These are phyloP conservation scores for Tricholoma matsutake DNA, from an alignment of 768 basidiomycete genomes.

Conservation along the genomic window DNA sequence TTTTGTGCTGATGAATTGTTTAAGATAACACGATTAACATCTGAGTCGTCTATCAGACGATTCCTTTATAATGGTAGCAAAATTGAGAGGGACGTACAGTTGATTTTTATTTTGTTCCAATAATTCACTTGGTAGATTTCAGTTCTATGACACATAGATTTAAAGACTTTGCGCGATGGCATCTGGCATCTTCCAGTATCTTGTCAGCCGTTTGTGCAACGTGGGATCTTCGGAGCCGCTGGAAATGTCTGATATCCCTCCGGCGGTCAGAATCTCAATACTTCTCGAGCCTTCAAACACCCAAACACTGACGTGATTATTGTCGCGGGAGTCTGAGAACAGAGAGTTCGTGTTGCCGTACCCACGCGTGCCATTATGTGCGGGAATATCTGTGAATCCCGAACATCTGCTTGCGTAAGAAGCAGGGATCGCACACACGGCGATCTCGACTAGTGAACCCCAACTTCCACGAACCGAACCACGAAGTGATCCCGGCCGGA, in stretches of 20 bases:
- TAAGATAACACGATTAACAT: background rate
- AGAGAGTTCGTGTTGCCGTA: conserved; percentile 5
- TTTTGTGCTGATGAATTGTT: background rate
- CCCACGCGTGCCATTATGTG: conserved; percentile 7
- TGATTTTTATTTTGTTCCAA: background rate
- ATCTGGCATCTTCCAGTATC: background rate
- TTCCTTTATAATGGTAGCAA: no score
- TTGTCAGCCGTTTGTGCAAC: conserved; percentile 15
- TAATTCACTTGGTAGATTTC: background rate
- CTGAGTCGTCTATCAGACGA: no score
- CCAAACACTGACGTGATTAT: conserved; percentile 11
- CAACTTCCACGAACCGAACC: conserved; percentile 19
- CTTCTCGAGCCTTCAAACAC: conserved; percentile 6
- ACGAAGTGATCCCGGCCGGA: conserved; percentile 16
- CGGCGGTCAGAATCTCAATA: background rate
- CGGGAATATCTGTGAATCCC: conserved; percentile 16
- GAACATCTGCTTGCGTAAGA: conserved; percentile 10
- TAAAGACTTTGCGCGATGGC: background rate
- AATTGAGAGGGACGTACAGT: background rate
- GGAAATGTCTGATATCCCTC: conserved; percentile 12
- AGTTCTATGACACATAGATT: background rate
- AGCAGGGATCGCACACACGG: conserved; percentile 8
- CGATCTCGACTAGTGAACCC: conserved; percentile 16
- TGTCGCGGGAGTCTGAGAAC: conserved; percentile 9
- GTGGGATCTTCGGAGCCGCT: conserved; percentile 28